Percentiles rank a stretch among this genome's conserved stretches.
Evolutionary conservation across 2,329 filamentous ascomycete species (phyloP).

Genomic region (Biscogniauxia mediterranea): DNA sequence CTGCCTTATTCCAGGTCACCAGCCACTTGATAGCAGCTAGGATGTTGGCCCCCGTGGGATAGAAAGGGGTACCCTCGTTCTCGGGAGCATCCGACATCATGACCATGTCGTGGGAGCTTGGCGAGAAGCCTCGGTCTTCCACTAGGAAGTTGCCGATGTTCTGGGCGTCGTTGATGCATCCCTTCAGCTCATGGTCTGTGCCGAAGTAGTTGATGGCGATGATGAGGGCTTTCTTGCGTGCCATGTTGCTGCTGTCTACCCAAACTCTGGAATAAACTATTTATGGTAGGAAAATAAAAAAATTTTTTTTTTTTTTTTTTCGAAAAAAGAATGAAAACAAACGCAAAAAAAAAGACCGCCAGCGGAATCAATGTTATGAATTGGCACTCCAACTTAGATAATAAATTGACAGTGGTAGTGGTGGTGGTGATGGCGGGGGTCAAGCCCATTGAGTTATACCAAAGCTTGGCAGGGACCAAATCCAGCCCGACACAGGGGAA

Average conservation of each 20-base stretch:
- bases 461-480: not conserved
- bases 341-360: no score
- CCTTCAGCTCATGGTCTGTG: constrained; percentile 20
- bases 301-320: no score
- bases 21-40: constrained; percentile 57
- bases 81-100: constrained; percentile 35
- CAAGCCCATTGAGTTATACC: not conserved
- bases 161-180: constrained; percentile 34
- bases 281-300: not conserved
- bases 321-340: no score
- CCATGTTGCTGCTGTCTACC: constrained; percentile 16
- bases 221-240: constrained; percentile 35
- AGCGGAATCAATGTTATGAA: no score
- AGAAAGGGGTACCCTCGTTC: constrained; percentile 34
- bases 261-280: not conserved
- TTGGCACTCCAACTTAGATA: not conserved
- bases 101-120: constrained; percentile 34
- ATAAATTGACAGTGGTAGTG: no score
- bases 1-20: constrained; percentile 45
- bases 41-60: constrained; percentile 35
- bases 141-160: constrained; percentile 39
- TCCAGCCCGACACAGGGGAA: not conserved
- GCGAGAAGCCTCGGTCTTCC: constrained; percentile 36
- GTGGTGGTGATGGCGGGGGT: no score
- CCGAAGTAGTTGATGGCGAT: constrained; percentile 30